Evolutionary conservation across 192 early-diverging fungal species (phyloP).

Genomic region (Backusella morwellensis): DNA sequence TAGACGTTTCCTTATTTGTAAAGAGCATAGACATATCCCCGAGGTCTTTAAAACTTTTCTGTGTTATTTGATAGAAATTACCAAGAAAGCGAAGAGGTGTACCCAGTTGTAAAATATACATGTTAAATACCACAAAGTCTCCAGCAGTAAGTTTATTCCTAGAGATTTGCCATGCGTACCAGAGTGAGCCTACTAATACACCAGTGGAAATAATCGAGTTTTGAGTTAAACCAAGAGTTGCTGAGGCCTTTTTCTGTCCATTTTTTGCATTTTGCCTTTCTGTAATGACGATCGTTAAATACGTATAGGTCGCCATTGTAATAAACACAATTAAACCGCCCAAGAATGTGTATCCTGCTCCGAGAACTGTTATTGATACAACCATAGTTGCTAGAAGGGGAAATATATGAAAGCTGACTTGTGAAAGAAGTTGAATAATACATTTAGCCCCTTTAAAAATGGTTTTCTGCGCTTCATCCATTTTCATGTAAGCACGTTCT

Average conservation of each 20-base stretch:
- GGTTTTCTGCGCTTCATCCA: slow-evolving; percentile 89
- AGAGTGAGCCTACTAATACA: slow-evolving; percentile 71
- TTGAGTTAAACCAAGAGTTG: slow-evolving; percentile 81
- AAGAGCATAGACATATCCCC: slow-evolving; percentile 91
- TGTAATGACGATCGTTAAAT: slow-evolving; percentile 67
- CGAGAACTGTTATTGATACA: slow-evolving; percentile 75
- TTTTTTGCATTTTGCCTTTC: slow-evolving; percentile 82
- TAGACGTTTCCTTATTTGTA: slow-evolving; percentile 57
- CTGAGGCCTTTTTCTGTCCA: slow-evolving; percentile 61
- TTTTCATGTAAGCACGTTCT: slow-evolving; percentile 91
- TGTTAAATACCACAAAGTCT: slow-evolving; percentile 86
- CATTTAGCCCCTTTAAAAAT: slow-evolving; percentile 73
- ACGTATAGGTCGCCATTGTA: slow-evolving; percentile 85
- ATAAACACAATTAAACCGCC: slow-evolving; percentile 79
- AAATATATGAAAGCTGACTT: slow-evolving; percentile 85
- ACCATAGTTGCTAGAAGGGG: slow-evolving; percentile 84
- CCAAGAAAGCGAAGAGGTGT: slow-evolving; percentile 86
- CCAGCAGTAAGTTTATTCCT: slow-evolving; percentile 66
- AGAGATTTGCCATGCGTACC: slow-evolving; percentile 78
- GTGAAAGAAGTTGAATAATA: slow-evolving; percentile 73
- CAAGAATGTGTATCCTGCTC: slow-evolving; percentile 57
- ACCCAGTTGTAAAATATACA: slow-evolving; percentile 88
- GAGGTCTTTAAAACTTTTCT: slow-evolving; percentile 92
- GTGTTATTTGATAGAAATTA: slow-evolving; percentile 88
- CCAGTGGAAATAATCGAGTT: slow-evolving; percentile 85